Base-by-base conservation (phyloP, 1,139 yeast species). In the Sugiyamaella neomexicana region DNA sequence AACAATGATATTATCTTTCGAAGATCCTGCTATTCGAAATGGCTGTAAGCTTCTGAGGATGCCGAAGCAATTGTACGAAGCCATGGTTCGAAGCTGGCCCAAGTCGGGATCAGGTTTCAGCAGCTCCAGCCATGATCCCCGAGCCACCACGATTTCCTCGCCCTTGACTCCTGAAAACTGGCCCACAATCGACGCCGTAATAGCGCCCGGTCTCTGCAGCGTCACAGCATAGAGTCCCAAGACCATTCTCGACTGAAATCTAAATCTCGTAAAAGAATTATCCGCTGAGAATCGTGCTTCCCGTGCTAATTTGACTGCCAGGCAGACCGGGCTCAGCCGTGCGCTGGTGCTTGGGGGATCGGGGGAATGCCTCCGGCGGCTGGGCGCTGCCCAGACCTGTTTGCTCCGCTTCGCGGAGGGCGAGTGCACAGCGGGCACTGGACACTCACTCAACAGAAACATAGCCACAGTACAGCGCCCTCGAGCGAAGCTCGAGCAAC, bases 141-240 rank as follows among this genome's bases (percentile, higher is more conserved):
- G 77, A 2, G 83, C 84, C 36, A 81, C 69, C 8, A 85, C 78
- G n/a, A 89, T 71, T 59, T 85, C 85, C 66, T 87, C 91, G 32
- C 56, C 59, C 61, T 78, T 77, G 55, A 72, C 74, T 10, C 86
- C 87, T 1, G 80, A 70, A 67, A 90, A 90, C 60, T 79, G 81
- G 1, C 97, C 97, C 2, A 81, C 75, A 10, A 85, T 73, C 1
- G 91, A 77, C 43, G 72, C 69, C 13, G 76, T 69, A 5, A 82
- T 75, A 46, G 82, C 76, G 5, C 83, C 68, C 7, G 90, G 83
- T 27, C 73, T 75, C 60, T 78, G 78, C 32, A 89, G 72, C 3
- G 96, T 86, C 56, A 86, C 74, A 62, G 88, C 80, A 69, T 89
- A 89, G 40, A 89, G 75, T 57, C 73, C 78, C 53, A 84, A 63